Evolutionary conservation across 2,329 filamentous ascomycete species (phyloP), one percentile per base, ranked within the genome.

Genomic region (Thelonectria olida): DNA sequence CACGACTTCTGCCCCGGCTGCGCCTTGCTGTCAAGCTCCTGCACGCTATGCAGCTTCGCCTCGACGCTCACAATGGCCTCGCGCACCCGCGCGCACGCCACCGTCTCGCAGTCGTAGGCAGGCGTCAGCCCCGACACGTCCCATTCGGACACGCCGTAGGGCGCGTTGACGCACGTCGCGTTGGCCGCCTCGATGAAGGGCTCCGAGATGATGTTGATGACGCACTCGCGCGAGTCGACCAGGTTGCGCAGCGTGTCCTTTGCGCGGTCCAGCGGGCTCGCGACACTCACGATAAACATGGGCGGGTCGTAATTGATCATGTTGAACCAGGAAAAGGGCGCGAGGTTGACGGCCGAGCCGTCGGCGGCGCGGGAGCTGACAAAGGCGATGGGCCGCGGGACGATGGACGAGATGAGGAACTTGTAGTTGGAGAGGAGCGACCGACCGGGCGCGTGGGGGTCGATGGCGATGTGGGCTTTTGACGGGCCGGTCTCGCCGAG

Each of bases 181-280:
- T 97, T 97, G 48, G 93, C 94, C 0, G 94, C 94, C 81, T 97
- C 94, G 72, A 96, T 73, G 73, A 90, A 97, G 73, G 89, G 86
- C 79, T 97, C 93, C 8, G 86, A 88, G 72, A 97, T 92, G 73
- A 97, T 92, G 79, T 96, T 97, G 80, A 97, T 89, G 59, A 89
- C 87, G 78, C 92, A 95, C 80, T 97, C 92, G 45, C 84, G 80
- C 0, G 85, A 88, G 36, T 90, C 90, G 8, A 84, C 72, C 58
- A 97, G 79, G 74, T 97, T 96, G 69, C 82, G 83, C 54, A 97
- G 80, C 36, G 90, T 89, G 76, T 97, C 94, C 77, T 97, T 97
- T 19, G 90, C 87, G 4, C 80, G 77, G 5, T 75, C 76, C 7
- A 83, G 67, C 4, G 77, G 62, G 15, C 77, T 74, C 5, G 81